phyloP scores from a whole-genome alignment of 257 asterid species.

The Salvia miltiorrhiza region DNA sequence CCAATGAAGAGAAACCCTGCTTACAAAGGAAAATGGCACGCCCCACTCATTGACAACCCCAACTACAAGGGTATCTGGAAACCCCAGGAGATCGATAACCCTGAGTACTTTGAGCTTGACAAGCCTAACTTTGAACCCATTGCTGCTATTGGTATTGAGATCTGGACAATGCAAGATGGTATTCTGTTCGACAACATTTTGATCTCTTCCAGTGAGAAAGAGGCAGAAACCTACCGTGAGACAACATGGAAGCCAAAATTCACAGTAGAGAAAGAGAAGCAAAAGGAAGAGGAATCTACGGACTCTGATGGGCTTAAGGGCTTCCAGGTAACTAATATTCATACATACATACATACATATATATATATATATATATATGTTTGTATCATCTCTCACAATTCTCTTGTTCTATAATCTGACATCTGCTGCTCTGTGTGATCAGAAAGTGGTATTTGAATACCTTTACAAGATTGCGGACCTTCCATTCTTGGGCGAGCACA shows the following conservation, averaged over 20 bases:
- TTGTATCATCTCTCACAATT: not conserved
- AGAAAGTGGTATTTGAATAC: slow-evolving; percentile 73
- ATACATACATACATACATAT: too few species aligned
- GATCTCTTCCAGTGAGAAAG: slow-evolving; percentile 61
- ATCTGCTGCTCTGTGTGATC: slow-evolving; percentile 21
- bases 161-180: slow-evolving; percentile 99
- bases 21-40: slow-evolving; percentile 89
- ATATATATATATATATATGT: not conserved
- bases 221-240: slow-evolving; percentile 61
- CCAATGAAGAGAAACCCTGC: slow-evolving; percentile 85
- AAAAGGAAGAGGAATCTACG: slow-evolving; percentile 57
- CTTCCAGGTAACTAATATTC: slow-evolving; percentile 63
- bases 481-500: slow-evolving; percentile 81
- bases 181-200: slow-evolving; percentile 83
- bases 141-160: slow-evolving; percentile 95
- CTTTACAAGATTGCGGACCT: slow-evolving; percentile 85
- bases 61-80: slow-evolving; percentile 94
- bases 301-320: slow-evolving; percentile 75
- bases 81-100: slow-evolving; percentile 78
- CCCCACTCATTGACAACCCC: slow-evolving; percentile 89
- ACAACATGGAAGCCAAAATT: slow-evolving; percentile 82
- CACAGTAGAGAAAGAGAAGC: slow-evolving; percentile 73
- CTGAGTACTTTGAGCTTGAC: slow-evolving; percentile 72
- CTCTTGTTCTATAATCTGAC: not conserved
- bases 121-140: slow-evolving; percentile 86